phyloP scores from a whole-genome alignment of 257 asterid genomes.

The Solanum bulbocastanum region DNA sequence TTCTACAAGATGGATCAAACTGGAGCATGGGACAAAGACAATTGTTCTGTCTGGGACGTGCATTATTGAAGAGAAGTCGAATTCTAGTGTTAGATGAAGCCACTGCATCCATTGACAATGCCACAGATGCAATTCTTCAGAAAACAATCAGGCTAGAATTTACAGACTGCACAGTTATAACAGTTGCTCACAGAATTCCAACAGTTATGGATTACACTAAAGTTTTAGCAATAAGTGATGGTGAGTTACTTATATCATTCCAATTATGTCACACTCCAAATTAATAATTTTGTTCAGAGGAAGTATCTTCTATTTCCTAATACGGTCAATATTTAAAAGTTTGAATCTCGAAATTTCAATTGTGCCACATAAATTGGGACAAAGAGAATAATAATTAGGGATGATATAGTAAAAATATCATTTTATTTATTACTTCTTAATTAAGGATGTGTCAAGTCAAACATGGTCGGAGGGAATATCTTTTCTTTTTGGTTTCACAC shows the following conservation, averaged over 20 bases:
- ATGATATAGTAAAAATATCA: too few relatives aligned
- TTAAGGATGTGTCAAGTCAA: too few relatives aligned
- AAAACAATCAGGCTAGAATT: neutral
- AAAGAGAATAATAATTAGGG: too few relatives aligned
- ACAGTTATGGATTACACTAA: slow-evolving; percentile 1
- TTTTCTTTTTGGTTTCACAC: too few relatives aligned
- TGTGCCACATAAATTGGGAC: neutral
- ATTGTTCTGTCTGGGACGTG: neutral
- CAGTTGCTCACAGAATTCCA: slow-evolving; percentile 9
- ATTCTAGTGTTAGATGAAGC: slow-evolving; percentile 9
- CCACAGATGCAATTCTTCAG: slow-evolving; percentile 1
- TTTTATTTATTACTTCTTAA: too few relatives aligned
- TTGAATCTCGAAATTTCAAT: neutral
- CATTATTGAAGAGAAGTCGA: neutral
- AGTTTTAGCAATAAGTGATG: neutral
- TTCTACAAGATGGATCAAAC: neutral
- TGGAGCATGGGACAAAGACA: slow-evolving; percentile 5
- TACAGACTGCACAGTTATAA: neutral
- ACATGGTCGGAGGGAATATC: too few relatives aligned
- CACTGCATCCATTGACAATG: slow-evolving; percentile 9
- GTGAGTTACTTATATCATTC: neutral
- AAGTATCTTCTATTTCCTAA: too few relatives aligned
- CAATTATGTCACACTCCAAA: neutral
- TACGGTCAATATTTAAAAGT: neutral
- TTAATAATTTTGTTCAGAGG: too few relatives aligned